Conservation (phyloP, 2,329 filamentous ascomycete genomes). For the Ophiocordyceps camponoti-saundersi region DNA sequence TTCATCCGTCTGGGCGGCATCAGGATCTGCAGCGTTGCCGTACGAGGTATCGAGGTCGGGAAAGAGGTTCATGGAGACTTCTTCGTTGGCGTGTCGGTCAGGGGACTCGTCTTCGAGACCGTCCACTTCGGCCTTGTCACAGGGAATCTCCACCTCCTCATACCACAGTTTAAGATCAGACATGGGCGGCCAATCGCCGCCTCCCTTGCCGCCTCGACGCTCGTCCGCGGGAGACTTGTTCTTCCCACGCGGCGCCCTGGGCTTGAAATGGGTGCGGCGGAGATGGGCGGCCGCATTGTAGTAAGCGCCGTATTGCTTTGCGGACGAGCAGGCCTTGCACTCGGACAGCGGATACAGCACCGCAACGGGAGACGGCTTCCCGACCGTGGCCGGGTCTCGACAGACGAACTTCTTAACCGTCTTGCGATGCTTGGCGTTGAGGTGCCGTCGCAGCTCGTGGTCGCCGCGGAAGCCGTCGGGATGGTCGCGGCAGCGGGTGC, state of each 20-base stretch:
- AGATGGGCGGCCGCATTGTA: constrained; percentile 42
- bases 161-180: constrained; percentile 42
- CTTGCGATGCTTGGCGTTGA: constrained; percentile 37
- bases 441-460: constrained; percentile 63
- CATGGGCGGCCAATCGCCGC: constrained; percentile 42
- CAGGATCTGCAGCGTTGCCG: neutral
- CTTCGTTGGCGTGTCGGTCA: neutral
- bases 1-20: neutral
- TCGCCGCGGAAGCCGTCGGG: constrained; percentile 81
- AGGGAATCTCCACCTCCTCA: constrained; percentile 32
- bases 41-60: neutral
- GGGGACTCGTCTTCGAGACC: neutral
- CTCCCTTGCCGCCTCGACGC: constrained; percentile 36
- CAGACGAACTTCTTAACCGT: constrained; percentile 39
- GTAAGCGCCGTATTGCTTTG: constrained; percentile 41
- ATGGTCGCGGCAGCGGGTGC: constrained; percentile 62
- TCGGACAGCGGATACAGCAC: constrained; percentile 29
- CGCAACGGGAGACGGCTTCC: constrained; percentile 24
- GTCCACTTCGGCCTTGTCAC: neutral
- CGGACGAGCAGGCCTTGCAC: constrained; percentile 38
- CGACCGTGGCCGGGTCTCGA: constrained; percentile 26
- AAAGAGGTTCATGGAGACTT: neutral
- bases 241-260: constrained; percentile 31
- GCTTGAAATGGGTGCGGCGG: constrained; percentile 38
- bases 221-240: constrained; percentile 22